These are phyloP conservation scores for Leptomonas seymouri DNA, from an alignment of 208 protist genomes.

Conservation along the genomic window DNA sequence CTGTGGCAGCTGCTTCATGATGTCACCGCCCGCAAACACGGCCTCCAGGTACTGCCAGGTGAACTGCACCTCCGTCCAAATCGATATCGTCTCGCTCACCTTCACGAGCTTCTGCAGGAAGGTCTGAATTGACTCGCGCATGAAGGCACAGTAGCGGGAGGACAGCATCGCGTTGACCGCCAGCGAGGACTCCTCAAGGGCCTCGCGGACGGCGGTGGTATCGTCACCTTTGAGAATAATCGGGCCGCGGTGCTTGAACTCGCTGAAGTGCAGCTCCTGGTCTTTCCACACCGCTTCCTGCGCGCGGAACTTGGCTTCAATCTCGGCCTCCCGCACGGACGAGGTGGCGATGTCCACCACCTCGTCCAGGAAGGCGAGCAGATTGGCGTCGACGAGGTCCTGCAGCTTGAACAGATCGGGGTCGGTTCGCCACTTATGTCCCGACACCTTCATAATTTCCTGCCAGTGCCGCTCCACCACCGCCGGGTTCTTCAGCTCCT, in stretches of 20 bases:
- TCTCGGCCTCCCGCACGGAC: constrained; percentile 96
- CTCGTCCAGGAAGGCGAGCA: constrained; percentile 91
- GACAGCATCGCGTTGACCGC: constrained; percentile 94
- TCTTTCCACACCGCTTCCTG: constrained; percentile 95
- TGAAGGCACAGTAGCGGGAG: constrained; percentile 94
- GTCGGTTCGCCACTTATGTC: constrained; percentile 91
- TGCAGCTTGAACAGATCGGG: constrained; percentile 94
- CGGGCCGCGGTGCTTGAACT: constrained; percentile 95
- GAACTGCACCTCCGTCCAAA: constrained; percentile 95
- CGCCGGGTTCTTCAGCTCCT: constrained; percentile 90
- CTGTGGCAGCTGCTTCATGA: constrained; percentile 97
- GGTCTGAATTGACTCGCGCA: constrained; percentile 90
- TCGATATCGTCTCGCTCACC: constrained; percentile 91
- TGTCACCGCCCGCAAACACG: constrained; percentile 97
- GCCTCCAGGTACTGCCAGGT: constrained; percentile 98
- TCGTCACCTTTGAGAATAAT: constrained; percentile 95
- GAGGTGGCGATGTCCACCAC: constrained; percentile 96
- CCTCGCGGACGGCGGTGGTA: constrained; percentile 87
- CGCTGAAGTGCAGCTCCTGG: constrained; percentile 92
- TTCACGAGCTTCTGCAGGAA: constrained; percentile 94
- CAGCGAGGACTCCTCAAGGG: constrained; percentile 96
- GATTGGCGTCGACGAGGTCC: constrained; percentile 92
- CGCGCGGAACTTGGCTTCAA: constrained; percentile 93
- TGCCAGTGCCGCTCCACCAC: constrained; percentile 96
- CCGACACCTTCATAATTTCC: constrained; percentile 91